Evolutionary conservation across 768 basidiomycete genomes (phyloP), one percentile per base, ranked within the genome.

Genomic region (Solioccasus polychromus): DNA sequence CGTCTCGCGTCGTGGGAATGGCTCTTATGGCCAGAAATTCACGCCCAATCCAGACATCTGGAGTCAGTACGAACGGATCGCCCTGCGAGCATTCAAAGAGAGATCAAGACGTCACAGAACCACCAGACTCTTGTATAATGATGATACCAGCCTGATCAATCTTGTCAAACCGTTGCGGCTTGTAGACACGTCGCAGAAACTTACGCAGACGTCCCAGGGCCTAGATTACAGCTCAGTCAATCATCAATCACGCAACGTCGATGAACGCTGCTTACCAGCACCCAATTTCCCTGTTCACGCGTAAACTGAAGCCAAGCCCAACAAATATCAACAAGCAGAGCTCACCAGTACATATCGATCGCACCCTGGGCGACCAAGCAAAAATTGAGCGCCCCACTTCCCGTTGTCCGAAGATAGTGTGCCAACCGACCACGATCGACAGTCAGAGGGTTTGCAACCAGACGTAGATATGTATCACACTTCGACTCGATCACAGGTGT

Each of bases 61-160:
- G 83, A 2, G 79, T 82, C 7, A 85, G 75, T 37, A 78, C 74
- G 26, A 80, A 82, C 53, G 81, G 79, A 18, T 63, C 51, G 4
- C 55, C 51, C 4, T 8, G 23, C 15, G 19, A 19, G 20, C 5
- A 60, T 5, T 61, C 55, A 45, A 81, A 76, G 14, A 67, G 67
- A 25, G 68, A 68, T 43, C 82, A 73, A 20, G 82, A 82, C 19
- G 86, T 84, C 6, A 90, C 81, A 18, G 85, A 67, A 6, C 86
- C 82, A 7, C 95, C 94, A 2, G 93, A 88, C 63, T 95, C 94
- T 55, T 88, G 77, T 2, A 89, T 85, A 54, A 97, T 92, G 53
- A 94, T 82, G 25, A 88, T 83, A 0, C 91, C 95, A 0, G 95
- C 92, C 72, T 80, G 52, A 24, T 8, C 17, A 17, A 20, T 34